Evolutionary conservation across 305 asterid genomes (phyloP).

Genomic region (Solanum aculeatissimum): DNA sequence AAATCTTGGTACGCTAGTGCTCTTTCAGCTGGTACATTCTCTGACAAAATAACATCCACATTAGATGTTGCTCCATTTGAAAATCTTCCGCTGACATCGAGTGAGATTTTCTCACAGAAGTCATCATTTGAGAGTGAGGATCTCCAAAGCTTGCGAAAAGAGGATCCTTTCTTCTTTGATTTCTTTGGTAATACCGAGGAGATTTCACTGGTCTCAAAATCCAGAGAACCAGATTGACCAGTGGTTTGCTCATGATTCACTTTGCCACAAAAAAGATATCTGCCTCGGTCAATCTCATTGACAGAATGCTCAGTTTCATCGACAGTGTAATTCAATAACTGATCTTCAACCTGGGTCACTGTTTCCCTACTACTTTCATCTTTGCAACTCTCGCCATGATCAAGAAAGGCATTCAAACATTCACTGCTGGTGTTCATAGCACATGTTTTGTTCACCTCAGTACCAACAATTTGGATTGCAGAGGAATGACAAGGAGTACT

Average conservation of each 20-base stretch:
- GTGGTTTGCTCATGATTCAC: not conserved
- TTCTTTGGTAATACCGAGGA: conserved; percentile 5
- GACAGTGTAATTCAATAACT: not conserved
- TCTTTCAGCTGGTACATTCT: not conserved
- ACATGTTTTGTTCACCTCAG: not conserved
- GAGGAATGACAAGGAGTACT: conserved; percentile 4
- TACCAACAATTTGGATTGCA: not conserved
- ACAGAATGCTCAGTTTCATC: conserved; percentile 3
- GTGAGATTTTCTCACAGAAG: not conserved
- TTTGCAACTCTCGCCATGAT: not conserved
- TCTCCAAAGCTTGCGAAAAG: conserved; percentile 13
- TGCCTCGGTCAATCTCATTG: not conserved
- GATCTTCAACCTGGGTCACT: conserved; percentile 2
- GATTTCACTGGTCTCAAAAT: conserved; percentile 2
- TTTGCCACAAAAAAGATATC: not conserved
- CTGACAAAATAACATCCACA: conserved; percentile 1
- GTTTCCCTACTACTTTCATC: conserved; percentile 1
- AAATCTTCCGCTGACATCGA: conserved; percentile 8
- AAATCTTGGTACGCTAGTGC: not conserved
- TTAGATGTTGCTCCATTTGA: conserved; percentile 13
- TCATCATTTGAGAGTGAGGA: conserved; percentile 1
- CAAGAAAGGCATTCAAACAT: not conserved
- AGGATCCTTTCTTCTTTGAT: conserved; percentile 11
- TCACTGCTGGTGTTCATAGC: not conserved
- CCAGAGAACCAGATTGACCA: not conserved